These are phyloP conservation scores for Podila minutissima DNA, from an alignment of 192 early-diverging fungal genomes.

Conservation along the genomic window DNA sequence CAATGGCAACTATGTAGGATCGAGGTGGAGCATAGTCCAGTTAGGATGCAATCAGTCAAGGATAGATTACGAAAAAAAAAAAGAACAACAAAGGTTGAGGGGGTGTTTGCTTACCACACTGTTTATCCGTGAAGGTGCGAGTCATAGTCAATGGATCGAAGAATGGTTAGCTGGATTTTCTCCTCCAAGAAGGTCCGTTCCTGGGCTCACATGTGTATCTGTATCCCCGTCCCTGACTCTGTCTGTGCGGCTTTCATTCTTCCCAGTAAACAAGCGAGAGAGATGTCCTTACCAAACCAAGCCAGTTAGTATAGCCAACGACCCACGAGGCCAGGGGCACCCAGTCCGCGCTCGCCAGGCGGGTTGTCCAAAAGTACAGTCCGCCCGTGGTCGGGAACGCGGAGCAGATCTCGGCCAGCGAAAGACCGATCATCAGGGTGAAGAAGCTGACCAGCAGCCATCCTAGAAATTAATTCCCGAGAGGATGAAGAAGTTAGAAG, in stretches of 20 bases:
- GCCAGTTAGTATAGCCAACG: conserved; percentile 63
- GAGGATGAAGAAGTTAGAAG: background rate
- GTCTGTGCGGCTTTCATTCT: background rate
- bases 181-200: too few relatives aligned
- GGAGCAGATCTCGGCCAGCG: conserved; percentile 63
- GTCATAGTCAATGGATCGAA: too few relatives aligned
- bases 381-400: conserved; percentile 63
- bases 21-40: background rate
- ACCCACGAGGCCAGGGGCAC: conserved; percentile 63
- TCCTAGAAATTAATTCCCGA: conserved; percentile 14
- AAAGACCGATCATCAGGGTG: conserved; percentile 55
- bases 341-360: conserved; percentile 56
- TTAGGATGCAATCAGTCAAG: background rate
- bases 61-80: background rate
- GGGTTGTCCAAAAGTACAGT: conserved; percentile 63
- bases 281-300: conserved; percentile 53
- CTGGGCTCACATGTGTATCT: too few relatives aligned
- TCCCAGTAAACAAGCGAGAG: background rate
- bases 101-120: too few relatives aligned
- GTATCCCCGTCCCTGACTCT: background rate
- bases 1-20: conserved; percentile 47
- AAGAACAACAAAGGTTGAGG: too few relatives aligned
- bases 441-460: conserved; percentile 61
- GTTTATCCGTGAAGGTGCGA: too few relatives aligned
- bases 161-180: too few relatives aligned